Evolutionary conservation across 352 stramenopile species (phyloP).

Genomic region (Globisporangium alternatum): DNA sequence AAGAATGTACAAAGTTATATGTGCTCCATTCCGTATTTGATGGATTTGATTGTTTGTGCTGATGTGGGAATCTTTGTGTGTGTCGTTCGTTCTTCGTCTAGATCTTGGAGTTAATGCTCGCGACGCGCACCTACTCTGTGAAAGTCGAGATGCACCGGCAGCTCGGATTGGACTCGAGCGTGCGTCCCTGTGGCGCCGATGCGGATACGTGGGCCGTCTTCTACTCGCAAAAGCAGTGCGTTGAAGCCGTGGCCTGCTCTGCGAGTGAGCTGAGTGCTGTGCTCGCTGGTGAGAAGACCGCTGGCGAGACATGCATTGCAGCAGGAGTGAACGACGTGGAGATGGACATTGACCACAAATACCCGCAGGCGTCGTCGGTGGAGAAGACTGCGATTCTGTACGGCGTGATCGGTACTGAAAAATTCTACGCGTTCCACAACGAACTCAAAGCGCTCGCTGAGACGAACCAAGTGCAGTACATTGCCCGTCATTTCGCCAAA

Average conservation of each 20-base stretch:
- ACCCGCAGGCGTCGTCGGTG: slow-evolving; percentile 34
- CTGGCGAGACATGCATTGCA: slow-evolving; percentile 47
- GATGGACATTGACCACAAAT: slow-evolving; percentile 70
- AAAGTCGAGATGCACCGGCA: slow-evolving; percentile 85
- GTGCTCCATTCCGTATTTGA: background rate
- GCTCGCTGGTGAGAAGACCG: slow-evolving; percentile 22
- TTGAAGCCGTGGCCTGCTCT: slow-evolving; percentile 64
- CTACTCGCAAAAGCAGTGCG: slow-evolving; percentile 62
- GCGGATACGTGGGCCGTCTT: slow-evolving; percentile 69
- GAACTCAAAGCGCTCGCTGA: slow-evolving; percentile 58
- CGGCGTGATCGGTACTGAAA: slow-evolving; percentile 61
- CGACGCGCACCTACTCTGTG: slow-evolving; percentile 73
- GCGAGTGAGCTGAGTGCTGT: slow-evolving; percentile 39
- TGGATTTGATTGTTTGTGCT: background rate
- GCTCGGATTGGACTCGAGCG: slow-evolving; percentile 68
- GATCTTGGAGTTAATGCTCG: slow-evolving; percentile 77
- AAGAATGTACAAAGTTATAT: slow-evolving; percentile 38
- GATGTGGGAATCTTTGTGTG: background rate
- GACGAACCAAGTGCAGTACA: slow-evolving; percentile 67
- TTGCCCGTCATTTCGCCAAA: slow-evolving; percentile 75
- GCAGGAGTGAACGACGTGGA: slow-evolving; percentile 69
- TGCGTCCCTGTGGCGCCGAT: slow-evolving; percentile 48
- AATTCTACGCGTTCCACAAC: slow-evolving; percentile 72
- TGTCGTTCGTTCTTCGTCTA: slow-evolving; percentile 18
- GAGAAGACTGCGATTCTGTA: slow-evolving; percentile 76